Percentiles rank a stretch among this genome's conserved stretches.
These are phyloP conservation scores for Pyrenophora tritici-repentis DNA, from an alignment of 2,329 filamentous ascomycete genomes.

Conservation along the genomic window DNA sequence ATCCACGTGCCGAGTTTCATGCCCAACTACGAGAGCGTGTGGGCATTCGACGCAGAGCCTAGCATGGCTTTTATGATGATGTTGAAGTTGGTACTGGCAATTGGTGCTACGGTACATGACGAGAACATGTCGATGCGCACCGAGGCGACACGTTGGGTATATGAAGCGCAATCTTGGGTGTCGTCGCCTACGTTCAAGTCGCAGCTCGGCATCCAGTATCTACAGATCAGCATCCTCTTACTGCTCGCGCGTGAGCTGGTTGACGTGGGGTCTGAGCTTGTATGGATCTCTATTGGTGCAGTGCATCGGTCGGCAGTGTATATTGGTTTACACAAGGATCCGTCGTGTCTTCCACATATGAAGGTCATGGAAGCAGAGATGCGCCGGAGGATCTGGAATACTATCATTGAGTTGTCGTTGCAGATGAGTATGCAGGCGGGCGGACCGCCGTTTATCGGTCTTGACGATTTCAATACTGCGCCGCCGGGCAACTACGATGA, in stretches of 20 bases:
- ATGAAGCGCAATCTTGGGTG: constrained; percentile 62
- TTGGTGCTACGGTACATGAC: constrained; percentile 60
- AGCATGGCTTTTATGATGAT: constrained; percentile 59
- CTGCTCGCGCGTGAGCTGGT: constrained; percentile 46
- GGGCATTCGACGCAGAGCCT: constrained; percentile 41
- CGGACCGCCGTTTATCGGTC: constrained; percentile 42
- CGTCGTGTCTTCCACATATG: constrained; percentile 35
- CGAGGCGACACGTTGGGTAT: constrained; percentile 61
- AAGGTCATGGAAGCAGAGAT: constrained; percentile 33
- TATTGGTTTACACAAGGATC: constrained; percentile 51
- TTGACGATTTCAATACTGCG: constrained; percentile 45
- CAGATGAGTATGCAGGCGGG: constrained; percentile 47
- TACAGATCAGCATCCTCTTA: constrained; percentile 54
- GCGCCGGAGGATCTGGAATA: constrained; percentile 41
- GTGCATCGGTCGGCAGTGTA: constrained; percentile 48
- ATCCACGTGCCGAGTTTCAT: constrained; percentile 59
- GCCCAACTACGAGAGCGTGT: constrained; percentile 58
- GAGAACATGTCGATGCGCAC: constrained; percentile 56
- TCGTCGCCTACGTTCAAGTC: constrained; percentile 60
- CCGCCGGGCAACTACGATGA: constrained; percentile 50
- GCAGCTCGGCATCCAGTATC: constrained; percentile 54
- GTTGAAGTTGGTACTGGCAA: constrained; percentile 62
- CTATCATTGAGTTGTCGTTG: constrained; percentile 45
- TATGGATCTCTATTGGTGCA: constrained; percentile 48
- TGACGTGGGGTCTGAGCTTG: constrained; percentile 42